Conservation (phyloP, 2,329 filamentous ascomycete species). For the Aspergillus sclerotialis region DNA sequence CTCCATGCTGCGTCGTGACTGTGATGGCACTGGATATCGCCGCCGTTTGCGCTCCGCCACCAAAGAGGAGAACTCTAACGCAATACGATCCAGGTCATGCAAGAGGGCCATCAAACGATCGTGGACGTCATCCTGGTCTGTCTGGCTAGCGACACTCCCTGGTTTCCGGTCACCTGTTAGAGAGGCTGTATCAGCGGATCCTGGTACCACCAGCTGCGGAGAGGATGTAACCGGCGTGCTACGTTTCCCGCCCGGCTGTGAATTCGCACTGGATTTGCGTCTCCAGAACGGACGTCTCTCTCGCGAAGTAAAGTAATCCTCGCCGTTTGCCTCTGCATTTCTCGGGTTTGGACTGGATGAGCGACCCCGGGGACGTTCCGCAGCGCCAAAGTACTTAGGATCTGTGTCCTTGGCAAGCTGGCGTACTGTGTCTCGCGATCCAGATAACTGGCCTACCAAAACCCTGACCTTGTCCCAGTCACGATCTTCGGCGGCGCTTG, state of each 20-base stretch:
- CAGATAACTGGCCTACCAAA: conserved; percentile 77
- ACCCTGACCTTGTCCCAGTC: conserved; percentile 86
- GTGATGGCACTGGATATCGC: conserved; percentile 50
- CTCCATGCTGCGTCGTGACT: conserved; percentile 65
- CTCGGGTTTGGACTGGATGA: conserved; percentile 27
- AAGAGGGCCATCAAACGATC: conserved; percentile 80
- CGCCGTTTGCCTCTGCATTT: conserved; percentile 25
- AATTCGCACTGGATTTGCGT: conserved; percentile 62
- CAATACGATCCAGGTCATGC: conserved; percentile 73
- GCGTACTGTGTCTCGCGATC: conserved; percentile 80
- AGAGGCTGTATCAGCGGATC: conserved; percentile 18
- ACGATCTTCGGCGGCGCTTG: conserved; percentile 56
- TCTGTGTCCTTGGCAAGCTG: conserved; percentile 80
- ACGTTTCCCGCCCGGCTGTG: conserved; percentile 31
- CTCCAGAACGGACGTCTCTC: conserved; percentile 85
- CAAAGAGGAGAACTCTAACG: conserved; percentile 72
- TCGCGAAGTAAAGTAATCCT: conserved; percentile 28
- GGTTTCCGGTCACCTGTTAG: conserved; percentile 27
- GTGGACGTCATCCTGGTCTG: conserved; percentile 58
- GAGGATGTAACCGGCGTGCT: conserved; percentile 39
- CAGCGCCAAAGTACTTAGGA: conserved; percentile 45
- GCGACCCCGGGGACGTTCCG: conserved; percentile 22
- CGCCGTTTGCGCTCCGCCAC: conserved; percentile 73
- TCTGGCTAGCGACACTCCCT: conserved; percentile 22
- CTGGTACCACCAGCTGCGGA: conserved; percentile 46